Evolutionary conservation across 345 rosid species (phyloP).

Genomic region (Melaleuca alternifolia): DNA sequence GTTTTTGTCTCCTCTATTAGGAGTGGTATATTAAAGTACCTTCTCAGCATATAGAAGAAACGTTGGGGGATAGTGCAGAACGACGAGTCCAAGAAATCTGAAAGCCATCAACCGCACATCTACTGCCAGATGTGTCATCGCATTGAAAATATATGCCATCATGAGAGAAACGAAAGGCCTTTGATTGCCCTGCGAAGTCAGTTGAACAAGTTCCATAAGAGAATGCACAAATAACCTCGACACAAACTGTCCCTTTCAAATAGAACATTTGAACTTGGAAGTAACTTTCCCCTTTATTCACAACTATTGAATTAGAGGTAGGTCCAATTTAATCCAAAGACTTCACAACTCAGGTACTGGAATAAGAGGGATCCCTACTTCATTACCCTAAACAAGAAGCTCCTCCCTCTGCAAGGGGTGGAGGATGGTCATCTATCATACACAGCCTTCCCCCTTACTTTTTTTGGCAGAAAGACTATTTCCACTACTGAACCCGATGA

Average conservation of each 20-base stretch:
- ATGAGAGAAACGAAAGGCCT: constrained; percentile 53
- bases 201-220: not conserved
- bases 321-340: not conserved
- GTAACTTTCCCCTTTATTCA: not conserved
- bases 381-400: not conserved
- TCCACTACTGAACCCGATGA: not conserved
- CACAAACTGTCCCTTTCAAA: not conserved
- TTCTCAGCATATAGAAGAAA: constrained; percentile 64
- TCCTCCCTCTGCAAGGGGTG: not conserved
- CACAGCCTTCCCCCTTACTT: not conserved
- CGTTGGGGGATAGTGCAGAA: constrained; percentile 51
- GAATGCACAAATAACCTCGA: not conserved
- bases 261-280: not conserved
- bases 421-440: not conserved
- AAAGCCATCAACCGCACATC: constrained; percentile 93
- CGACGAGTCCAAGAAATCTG: constrained; percentile 57
- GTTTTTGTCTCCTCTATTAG: not conserved
- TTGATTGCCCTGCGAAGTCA: constrained; percentile 55
- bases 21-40: constrained; percentile 21
- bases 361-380: not conserved
- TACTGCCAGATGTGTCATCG: constrained; percentile 62
- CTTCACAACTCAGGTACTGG: not conserved
- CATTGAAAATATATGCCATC: constrained; percentile 69
- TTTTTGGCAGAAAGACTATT: not conserved
- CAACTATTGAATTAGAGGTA: not conserved